These are phyloP conservation scores for Pseudogymnoascus sp. DNA, from an alignment of 2,329 filamentous ascomycete genomes.

Conservation along the genomic window DNA sequence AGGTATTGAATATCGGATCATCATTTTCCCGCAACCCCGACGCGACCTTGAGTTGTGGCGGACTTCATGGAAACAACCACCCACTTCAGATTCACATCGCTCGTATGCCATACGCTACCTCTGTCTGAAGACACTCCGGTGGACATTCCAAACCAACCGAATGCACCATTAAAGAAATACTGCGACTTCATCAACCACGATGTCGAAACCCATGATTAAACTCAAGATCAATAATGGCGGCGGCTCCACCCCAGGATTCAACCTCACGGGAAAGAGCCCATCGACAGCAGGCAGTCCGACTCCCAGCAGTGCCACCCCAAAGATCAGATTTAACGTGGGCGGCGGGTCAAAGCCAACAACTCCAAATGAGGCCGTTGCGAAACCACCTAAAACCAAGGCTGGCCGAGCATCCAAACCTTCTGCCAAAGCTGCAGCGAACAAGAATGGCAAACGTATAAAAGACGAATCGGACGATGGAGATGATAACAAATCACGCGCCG, in stretches of 20 bases:
- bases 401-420: conserved; percentile 52
- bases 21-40: background rate
- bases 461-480: conserved; percentile 46
- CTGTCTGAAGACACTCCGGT: background rate
- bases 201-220: conserved; percentile 25
- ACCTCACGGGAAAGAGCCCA: conserved; percentile 5
- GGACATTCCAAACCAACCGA: background rate
- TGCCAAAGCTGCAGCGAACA: conserved; percentile 44
- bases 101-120: background rate
- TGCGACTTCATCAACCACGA: conserved; percentile 13
- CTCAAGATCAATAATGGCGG: conserved; percentile 16
- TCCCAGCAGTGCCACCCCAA: conserved; percentile 24
- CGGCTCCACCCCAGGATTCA: background rate
- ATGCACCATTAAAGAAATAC: background rate
- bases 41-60: background rate
- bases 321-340: conserved; percentile 24
- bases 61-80: background rate
- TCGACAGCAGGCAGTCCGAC: conserved; percentile 25
- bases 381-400: conserved; percentile 46
- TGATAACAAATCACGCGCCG: conserved; percentile 28
- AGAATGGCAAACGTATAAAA: conserved; percentile 43
- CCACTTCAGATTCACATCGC: conserved; percentile 2
- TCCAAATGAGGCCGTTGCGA: conserved; percentile 15
- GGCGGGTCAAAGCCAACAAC: conserved; percentile 22
- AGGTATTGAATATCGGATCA: background rate